Evolutionary conservation across 352 stramenopile species (phyloP).

Genomic region (Globisporangium splendens): DNA sequence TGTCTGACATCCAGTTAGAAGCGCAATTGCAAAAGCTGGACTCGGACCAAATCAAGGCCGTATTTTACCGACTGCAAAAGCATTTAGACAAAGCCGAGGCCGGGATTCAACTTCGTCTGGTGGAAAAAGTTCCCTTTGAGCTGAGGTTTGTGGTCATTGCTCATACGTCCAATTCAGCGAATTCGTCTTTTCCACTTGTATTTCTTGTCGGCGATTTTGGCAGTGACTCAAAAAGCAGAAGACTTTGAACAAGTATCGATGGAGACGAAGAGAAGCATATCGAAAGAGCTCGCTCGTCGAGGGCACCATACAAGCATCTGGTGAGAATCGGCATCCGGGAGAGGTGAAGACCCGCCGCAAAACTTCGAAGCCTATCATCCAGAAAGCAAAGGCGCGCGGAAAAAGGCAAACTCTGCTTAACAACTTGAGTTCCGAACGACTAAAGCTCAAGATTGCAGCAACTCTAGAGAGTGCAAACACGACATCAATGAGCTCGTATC

Average conservation of each 20-base stretch:
- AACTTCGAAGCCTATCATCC: not conserved
- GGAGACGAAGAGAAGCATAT: not conserved
- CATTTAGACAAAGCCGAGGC: conserved; percentile 21
- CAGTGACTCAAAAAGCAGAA: not conserved
- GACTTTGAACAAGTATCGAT: not conserved
- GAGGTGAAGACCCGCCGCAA: not conserved
- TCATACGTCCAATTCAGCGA: conserved; percentile 37
- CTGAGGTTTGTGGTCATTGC: conserved; percentile 38
- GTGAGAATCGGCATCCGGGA: not conserved
- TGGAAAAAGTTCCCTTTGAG: conserved; percentile 19
- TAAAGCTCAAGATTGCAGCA: conserved; percentile 7
- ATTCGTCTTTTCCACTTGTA: conserved; percentile 29
- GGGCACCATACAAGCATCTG: not conserved
- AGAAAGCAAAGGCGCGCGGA: not conserved
- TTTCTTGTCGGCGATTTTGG: conserved; percentile 18
- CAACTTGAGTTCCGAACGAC: not conserved
- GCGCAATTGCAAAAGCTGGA: conserved; percentile 7
- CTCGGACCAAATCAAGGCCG: not conserved
- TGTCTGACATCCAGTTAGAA: conserved; percentile 23
- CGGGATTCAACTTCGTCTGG: conserved; percentile 22
- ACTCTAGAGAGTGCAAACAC: not conserved
- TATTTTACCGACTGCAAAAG: conserved; percentile 13
- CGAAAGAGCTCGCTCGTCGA: conserved; percentile 3
- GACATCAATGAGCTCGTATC: not conserved
- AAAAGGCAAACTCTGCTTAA: conserved; percentile 9